Conservation (phyloP, 345 rosid genomes). For the Psidium guajava region DNA sequence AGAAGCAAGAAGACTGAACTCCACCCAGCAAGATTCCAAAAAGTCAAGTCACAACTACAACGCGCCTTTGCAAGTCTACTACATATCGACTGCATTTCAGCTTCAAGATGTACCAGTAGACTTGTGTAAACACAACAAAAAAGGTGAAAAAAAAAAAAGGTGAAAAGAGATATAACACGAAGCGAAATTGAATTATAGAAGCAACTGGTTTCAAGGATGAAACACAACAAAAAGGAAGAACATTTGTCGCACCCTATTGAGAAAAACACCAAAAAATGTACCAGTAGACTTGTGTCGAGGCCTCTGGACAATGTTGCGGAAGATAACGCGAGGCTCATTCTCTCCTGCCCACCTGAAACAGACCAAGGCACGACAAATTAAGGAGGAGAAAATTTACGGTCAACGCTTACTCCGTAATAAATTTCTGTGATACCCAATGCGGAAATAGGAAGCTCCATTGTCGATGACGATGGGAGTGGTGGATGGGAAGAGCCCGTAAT, state of each 20-base stretch:
- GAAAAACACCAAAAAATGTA: slow-evolving; percentile 2
- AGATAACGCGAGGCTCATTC: slow-evolving; percentile 78
- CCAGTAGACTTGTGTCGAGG: slow-evolving; percentile 95
- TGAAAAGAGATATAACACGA: background rate
- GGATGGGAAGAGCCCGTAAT: slow-evolving; percentile 51
- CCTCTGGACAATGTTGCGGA: slow-evolving; percentile 94
- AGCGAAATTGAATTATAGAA: background rate
- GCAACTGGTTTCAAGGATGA: background rate
- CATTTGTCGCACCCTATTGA: background rate
- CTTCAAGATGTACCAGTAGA: too few relatives aligned
- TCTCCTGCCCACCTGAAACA: slow-evolving; percentile 92
- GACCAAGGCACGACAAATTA: background rate
- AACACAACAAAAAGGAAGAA: background rate
- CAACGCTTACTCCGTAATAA: background rate
- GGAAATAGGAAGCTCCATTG: slow-evolving; percentile 94
- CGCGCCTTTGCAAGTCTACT: background rate
- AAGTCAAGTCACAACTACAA: background rate
- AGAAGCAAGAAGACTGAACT: background rate
- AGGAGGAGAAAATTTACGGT: background rate
- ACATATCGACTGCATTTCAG: background rate
- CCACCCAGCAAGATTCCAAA: background rate
- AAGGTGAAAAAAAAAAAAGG: too few relatives aligned
- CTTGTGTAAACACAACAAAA: too few relatives aligned
- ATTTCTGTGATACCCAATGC: slow-evolving; percentile 72
- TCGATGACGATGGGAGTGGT: slow-evolving; percentile 86